phyloP scores from a whole-genome alignment of 495 filamentous ascomycete species.

The Neurospora sp. region DNA sequence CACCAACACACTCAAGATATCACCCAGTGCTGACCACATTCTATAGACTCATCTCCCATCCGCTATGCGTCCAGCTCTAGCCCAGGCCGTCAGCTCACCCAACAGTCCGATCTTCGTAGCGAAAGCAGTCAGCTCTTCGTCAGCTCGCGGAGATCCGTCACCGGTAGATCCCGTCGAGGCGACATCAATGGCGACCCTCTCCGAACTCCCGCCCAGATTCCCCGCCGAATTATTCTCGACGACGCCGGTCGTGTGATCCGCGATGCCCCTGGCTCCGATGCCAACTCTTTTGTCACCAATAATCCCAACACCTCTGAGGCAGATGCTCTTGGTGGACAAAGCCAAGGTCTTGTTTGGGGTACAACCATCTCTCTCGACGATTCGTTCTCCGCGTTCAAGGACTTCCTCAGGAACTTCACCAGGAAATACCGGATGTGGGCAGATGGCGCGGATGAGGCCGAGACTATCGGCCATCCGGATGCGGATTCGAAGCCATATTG shows the following conservation, averaged over 20 bases:
- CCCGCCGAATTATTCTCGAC: conserved; percentile 70
- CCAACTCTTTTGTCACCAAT: conserved; percentile 74
- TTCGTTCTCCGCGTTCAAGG: conserved; percentile 75
- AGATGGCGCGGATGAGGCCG: conserved; percentile 68
- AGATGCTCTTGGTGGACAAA: conserved; percentile 70
- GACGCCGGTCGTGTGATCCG: conserved; percentile 64
- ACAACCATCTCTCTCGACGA: conserved; percentile 92
- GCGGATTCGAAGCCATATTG: conserved; percentile 69
- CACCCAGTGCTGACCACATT: neutral
- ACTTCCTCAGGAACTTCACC: conserved; percentile 82
- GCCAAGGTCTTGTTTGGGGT: conserved; percentile 86
- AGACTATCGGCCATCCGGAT: conserved; percentile 53
- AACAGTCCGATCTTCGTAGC: conserved; percentile 58
- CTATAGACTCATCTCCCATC: conserved; percentile 78
- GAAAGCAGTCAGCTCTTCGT: conserved; percentile 84
- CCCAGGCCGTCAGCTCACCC: conserved; percentile 50
- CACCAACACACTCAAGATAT: neutral
- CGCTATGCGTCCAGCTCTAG: conserved; percentile 82
- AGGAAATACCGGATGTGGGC: conserved; percentile 87
- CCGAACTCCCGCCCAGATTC: conserved; percentile 52
- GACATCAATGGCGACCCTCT: conserved; percentile 74
- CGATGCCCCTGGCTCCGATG: conserved; percentile 56
- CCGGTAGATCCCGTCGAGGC: conserved; percentile 55
- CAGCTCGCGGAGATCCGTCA: conserved; percentile 46
- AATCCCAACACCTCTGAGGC: conserved; percentile 88